Evolutionary conservation across 2,329 filamentous ascomycete species (phyloP).

Genomic region (Epichloe bromicola): DNA sequence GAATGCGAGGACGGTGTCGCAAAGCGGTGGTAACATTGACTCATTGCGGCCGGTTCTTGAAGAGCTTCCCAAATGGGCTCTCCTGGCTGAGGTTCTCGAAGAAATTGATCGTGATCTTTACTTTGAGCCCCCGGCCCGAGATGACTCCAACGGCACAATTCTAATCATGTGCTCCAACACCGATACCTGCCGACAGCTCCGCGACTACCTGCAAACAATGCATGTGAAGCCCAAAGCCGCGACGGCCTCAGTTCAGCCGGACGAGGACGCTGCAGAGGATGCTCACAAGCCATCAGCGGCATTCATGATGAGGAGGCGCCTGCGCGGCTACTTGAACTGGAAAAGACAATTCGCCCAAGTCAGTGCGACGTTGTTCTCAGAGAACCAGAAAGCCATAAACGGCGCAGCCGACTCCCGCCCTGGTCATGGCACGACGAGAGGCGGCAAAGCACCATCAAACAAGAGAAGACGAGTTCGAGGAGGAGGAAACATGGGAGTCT

Average conservation of each 20-base stretch:
- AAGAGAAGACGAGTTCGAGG: constrained; percentile 79
- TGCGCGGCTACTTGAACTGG: constrained; percentile 82
- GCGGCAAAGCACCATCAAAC: constrained; percentile 57
- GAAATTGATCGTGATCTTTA: constrained; percentile 89
- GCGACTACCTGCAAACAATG: constrained; percentile 88
- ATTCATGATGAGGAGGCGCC: constrained; percentile 80
- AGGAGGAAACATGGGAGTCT: constrained; percentile 48
- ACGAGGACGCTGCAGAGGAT: constrained; percentile 34
- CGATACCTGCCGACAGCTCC: constrained; percentile 72
- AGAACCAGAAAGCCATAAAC: constrained; percentile 65
- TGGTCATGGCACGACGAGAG: constrained; percentile 33
- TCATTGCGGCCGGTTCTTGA: constrained; percentile 72
- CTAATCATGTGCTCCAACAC: constrained; percentile 92
- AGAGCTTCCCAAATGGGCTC: constrained; percentile 85
- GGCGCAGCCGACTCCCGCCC: constrained; percentile 47
- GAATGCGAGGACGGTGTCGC: constrained; percentile 39
- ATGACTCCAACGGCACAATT: constrained; percentile 83
- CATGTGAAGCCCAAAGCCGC: constrained; percentile 49
- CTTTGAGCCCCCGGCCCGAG: constrained; percentile 61
- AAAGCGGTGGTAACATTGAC: constrained; percentile 33
- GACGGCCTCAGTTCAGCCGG: constrained; percentile 11
- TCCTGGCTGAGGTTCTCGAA: constrained; percentile 79
- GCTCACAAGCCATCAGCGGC: constrained; percentile 57
- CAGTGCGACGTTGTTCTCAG: constrained; percentile 63
- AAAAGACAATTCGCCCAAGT: constrained; percentile 81